phyloP scores from a whole-genome alignment of 2,329 filamentous ascomycete genomes.

The Penicillium sp. region DNA sequence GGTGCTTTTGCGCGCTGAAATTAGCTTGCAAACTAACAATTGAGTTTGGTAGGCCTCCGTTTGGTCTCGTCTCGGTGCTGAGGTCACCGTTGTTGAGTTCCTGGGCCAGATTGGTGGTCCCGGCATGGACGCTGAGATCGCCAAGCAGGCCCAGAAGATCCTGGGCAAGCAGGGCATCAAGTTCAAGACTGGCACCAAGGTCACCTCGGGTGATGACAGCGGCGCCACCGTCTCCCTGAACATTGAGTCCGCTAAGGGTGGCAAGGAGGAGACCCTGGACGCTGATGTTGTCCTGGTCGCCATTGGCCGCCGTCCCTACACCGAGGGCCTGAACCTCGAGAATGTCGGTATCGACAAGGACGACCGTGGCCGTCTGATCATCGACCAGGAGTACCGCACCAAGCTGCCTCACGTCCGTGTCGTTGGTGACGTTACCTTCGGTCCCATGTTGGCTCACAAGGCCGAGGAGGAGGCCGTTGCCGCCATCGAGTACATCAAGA shows the following conservation, averaged over 20 bases:
- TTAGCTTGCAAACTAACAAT: slow-evolving; percentile 8
- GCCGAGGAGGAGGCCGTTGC: slow-evolving; percentile 97
- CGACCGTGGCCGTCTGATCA: slow-evolving; percentile 91
- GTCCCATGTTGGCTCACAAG: slow-evolving; percentile 99
- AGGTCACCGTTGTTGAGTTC: slow-evolving; percentile 98
- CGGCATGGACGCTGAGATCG: slow-evolving; percentile 93
- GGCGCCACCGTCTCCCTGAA: slow-evolving; percentile 79
- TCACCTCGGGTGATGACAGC: slow-evolving; percentile 78
- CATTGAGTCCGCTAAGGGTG: slow-evolving; percentile 91
- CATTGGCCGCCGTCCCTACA: slow-evolving; percentile 96
- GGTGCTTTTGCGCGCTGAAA: neutral
- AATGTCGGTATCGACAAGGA: slow-evolving; percentile 77
- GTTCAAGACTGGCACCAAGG: slow-evolving; percentile 98
- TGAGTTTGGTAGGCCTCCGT: slow-evolving; percentile 68
- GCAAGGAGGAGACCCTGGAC: slow-evolving; percentile 89
- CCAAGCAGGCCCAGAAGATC: slow-evolving; percentile 90
- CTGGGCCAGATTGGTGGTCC: slow-evolving; percentile 94
- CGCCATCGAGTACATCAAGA: slow-evolving; percentile 94
- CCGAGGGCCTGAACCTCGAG: slow-evolving; percentile 85
- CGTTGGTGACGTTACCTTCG: slow-evolving; percentile 94
- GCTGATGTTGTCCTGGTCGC: slow-evolving; percentile 95
- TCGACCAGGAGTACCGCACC: slow-evolving; percentile 98
- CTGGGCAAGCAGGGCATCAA: slow-evolving; percentile 96
- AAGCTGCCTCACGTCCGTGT: slow-evolving; percentile 97
- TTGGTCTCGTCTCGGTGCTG: slow-evolving; percentile 89